phyloP scores from a whole-genome alignment of 768 basidiomycete species.

The Boletus pseudo-olivaceus region DNA sequence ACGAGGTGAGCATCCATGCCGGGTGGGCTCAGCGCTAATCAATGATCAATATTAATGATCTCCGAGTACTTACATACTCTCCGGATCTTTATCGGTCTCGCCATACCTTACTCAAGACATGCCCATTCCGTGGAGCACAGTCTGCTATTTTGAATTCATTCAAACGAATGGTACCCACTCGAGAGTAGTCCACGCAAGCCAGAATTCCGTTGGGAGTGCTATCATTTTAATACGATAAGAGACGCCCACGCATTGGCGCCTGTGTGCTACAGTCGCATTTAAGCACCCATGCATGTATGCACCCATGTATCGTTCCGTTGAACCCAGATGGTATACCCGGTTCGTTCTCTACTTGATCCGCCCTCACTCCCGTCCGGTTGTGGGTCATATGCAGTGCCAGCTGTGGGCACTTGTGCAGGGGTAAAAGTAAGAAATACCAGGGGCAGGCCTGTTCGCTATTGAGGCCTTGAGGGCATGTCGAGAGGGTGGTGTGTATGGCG shows the following conservation, averaged over 20 bases:
- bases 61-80: neutral
- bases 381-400: slow-evolving; percentile 43
- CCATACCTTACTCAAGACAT: neutral
- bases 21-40: neutral
- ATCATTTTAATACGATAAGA: neutral
- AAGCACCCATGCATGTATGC: neutral
- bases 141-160: neutral
- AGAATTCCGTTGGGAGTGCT: neutral
- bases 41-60: neutral
- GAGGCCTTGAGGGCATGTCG: slow-evolving; percentile 10
- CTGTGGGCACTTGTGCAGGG: slow-evolving; percentile 41
- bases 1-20: neutral
- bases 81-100: neutral
- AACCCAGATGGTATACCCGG: neutral
- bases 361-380: slow-evolving; percentile 27
- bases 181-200: too few species aligned
- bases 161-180: too few species aligned
- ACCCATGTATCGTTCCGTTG: neutral
- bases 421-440: slow-evolving; percentile 44
- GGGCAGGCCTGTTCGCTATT: slow-evolving; percentile 37
- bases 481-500: neutral
- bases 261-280: neutral
- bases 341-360: neutral
- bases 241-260: neutral
- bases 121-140: neutral